Percentiles rank a stretch among this genome's conserved stretches.
Evolutionary conservation across 116 monocot species (phyloP).

Genomic region (Thalassia testudinum): DNA sequence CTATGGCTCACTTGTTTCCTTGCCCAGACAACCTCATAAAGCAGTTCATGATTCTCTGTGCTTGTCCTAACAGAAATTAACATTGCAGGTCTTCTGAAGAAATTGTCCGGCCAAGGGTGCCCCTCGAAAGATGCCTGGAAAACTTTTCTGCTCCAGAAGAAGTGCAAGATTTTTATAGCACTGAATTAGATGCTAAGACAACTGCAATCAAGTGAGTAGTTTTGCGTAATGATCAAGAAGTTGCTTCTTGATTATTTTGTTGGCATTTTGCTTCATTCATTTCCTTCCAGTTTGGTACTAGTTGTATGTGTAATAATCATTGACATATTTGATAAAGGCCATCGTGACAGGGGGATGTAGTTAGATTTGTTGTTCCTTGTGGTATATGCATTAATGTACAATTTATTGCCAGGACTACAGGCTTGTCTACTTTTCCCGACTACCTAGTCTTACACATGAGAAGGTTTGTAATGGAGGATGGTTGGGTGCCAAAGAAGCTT

Average conservation of each 20-base stretch:
- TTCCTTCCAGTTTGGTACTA: too few relatives aligned
- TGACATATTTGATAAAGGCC: too few relatives aligned
- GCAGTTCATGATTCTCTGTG: too few relatives aligned
- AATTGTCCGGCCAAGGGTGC: constrained; percentile 86
- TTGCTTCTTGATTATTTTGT: too few relatives aligned
- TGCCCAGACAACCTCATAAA: too few relatives aligned
- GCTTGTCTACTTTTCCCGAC: constrained; percentile 91
- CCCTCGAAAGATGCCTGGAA: constrained; percentile 74
- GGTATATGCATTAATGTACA: too few relatives aligned
- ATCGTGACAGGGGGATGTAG: too few relatives aligned
- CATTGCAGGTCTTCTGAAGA: constrained; percentile 42
- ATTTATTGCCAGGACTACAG: constrained; percentile 76
- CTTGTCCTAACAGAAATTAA: background rate
- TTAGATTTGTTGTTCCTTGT: too few relatives aligned
- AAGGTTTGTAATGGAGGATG: constrained; percentile 92
- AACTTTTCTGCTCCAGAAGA: constrained; percentile 82
- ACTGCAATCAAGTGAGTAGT: constrained; percentile 82
- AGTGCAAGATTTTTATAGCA: constrained; percentile 80
- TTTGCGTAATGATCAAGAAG: too few relatives aligned
- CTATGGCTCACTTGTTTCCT: too few relatives aligned
- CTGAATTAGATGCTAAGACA: constrained; percentile 83
- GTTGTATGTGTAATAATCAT: too few relatives aligned
- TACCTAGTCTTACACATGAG: constrained; percentile 93
- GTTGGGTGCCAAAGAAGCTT: constrained; percentile 97
- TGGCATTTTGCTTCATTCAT: too few relatives aligned